phyloP scores from a whole-genome alignment of 2,329 filamentous ascomycete genomes.

The Furcasterigmium furcatum region DNA sequence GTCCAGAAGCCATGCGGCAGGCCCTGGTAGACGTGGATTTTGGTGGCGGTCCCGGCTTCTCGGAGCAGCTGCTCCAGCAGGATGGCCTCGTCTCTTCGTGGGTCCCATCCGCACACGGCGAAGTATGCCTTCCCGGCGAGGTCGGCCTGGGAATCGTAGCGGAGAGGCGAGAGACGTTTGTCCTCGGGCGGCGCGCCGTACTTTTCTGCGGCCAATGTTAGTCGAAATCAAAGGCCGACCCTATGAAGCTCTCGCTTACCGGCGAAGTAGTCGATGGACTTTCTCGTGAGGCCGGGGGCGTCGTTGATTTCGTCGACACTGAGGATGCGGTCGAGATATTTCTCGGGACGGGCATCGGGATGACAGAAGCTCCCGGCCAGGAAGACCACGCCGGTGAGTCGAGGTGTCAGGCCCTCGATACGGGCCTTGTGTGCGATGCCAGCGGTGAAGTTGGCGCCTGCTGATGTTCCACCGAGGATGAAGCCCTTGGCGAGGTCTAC shows the following conservation, averaged over 20 bases:
- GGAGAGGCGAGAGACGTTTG: constrained; percentile 31
- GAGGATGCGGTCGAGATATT: constrained; percentile 26
- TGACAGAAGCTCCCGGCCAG: constrained; percentile 41
- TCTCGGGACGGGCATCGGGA: constrained; percentile 31
- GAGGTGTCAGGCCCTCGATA: constrained; percentile 21
- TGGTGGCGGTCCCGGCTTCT: constrained; percentile 3
- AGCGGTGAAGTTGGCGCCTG: constrained; percentile 47
- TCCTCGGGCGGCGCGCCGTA: constrained; percentile 27
- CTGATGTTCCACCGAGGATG: constrained; percentile 46
- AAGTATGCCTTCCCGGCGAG: constrained; percentile 35
- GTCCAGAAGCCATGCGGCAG: constrained; percentile 17
- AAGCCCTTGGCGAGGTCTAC: constrained; percentile 41
- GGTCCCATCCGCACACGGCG: constrained; percentile 44
- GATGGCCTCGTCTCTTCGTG: constrained; percentile 43
- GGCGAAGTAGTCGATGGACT: constrained; percentile 28
- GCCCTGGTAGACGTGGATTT: constrained; percentile 6
- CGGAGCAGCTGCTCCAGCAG: constrained; percentile 33
- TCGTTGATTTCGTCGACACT: constrained; percentile 32
- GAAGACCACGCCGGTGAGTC: constrained; percentile 26
- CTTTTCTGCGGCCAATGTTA: constrained; percentile 8
- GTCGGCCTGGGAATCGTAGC: constrained; percentile 24
- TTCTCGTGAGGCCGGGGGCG: constrained; percentile 28
- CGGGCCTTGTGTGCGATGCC: constrained; percentile 39
- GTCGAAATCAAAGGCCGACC: neutral
- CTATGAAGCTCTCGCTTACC: constrained; percentile 12